phyloP scores from a whole-genome alignment of 2,329 filamentous ascomycete species.

The Ceratocystis smalleyi region DNA sequence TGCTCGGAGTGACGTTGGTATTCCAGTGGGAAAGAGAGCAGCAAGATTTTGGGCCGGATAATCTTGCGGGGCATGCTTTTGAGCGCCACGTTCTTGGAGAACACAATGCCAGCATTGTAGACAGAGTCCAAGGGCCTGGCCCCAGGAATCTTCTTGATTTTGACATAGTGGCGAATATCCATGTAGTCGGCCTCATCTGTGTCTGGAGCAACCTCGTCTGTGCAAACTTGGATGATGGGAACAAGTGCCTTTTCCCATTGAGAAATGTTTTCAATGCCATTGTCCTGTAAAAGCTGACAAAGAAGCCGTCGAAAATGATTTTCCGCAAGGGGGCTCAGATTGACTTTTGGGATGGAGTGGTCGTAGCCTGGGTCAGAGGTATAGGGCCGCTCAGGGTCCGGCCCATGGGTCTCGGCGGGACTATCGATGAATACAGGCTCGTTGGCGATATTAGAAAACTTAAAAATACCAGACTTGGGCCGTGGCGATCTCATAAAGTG shows the following conservation, averaged over 20 bases:
- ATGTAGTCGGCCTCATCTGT: conserved; percentile 85
- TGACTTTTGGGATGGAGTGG: conserved; percentile 48
- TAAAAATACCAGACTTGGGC: conserved; percentile 40
- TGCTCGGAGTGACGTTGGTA: conserved; percentile 72
- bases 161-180: conserved; percentile 94
- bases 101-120: conserved; percentile 94
- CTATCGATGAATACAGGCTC: conserved; percentile 26
- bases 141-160: conserved; percentile 89
- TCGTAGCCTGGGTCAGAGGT: conserved; percentile 36
- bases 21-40: conserved; percentile 89
- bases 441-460: conserved; percentile 38
- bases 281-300: conserved; percentile 66
- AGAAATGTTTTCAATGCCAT: conserved; percentile 51
- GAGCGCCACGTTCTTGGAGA: conserved; percentile 88
- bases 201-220: conserved; percentile 87
- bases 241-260: conserved; percentile 85
- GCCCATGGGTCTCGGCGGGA: conserved; percentile 6
- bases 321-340: conserved; percentile 74
- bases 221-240: conserved; percentile 77
- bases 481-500: conserved; percentile 60
- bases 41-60: conserved; percentile 66
- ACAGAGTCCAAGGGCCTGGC: conserved; percentile 78
- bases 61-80: conserved; percentile 93
- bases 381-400: conserved; percentile 9
- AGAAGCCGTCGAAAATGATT: conserved; percentile 77